These are phyloP conservation scores for Boletus subparvulus DNA, from an alignment of 768 basidiomycete genomes.

Conservation along the genomic window DNA sequence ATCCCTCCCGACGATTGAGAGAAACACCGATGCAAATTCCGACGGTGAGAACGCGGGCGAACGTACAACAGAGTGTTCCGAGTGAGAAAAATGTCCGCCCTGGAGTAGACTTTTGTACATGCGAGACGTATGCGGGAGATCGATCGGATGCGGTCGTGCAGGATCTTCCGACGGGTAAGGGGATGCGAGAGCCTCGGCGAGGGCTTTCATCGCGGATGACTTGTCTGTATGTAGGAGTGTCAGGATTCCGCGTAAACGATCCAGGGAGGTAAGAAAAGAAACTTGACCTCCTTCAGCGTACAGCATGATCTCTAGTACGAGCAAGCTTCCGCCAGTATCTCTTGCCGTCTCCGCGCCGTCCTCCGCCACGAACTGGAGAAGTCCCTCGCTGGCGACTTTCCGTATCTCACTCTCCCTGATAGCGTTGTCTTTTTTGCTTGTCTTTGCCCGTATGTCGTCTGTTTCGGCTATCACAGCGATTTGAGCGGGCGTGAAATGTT, in stretches of 20 bases:
- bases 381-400: constrained; percentile 66
- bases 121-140: constrained; percentile 79
- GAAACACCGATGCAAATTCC: constrained; percentile 59
- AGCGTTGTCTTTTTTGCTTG: constrained; percentile 78
- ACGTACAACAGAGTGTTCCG: constrained; percentile 52
- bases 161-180: constrained; percentile 57
- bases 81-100: constrained; percentile 82
- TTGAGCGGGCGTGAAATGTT: constrained; percentile 86
- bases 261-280: constrained; percentile 8
- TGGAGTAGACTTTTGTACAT: constrained; percentile 88
- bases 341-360: constrained; percentile 60
- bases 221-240: constrained; percentile 56
- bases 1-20: constrained; percentile 53
- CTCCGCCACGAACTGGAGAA: constrained; percentile 69
- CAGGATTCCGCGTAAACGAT: not conserved
- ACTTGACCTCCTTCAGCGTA: constrained; percentile 78
- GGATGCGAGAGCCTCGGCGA: constrained; percentile 55
- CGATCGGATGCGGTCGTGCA: constrained; percentile 61
- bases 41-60: constrained; percentile 55
- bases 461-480: constrained; percentile 72
- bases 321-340: constrained; percentile 78
- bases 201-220: constrained; percentile 53
- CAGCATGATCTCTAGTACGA: constrained; percentile 81
- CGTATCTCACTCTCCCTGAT: constrained; percentile 70
- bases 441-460: constrained; percentile 61